These are phyloP conservation scores for Geosmithia flava DNA, from an alignment of 2,329 filamentous ascomycete species.

Conservation along the genomic window DNA sequence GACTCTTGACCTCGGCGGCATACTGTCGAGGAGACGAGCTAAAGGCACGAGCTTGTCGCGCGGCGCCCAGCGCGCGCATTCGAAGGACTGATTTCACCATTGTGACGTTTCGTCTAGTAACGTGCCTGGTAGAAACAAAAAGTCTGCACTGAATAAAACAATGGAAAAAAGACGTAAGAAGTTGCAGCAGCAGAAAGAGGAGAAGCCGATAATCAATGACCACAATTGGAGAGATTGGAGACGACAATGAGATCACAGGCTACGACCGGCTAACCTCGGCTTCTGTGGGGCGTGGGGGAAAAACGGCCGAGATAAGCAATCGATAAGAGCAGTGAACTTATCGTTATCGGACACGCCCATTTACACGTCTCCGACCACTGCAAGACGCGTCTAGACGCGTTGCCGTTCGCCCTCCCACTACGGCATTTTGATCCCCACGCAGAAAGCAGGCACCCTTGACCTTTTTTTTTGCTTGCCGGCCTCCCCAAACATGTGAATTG, in stretches of 20 bases:
- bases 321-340: neutral
- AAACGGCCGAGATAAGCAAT: neutral
- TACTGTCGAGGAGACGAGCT: slow-evolving; percentile 50
- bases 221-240: neutral
- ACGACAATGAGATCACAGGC: slow-evolving; percentile 5
- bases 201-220: slow-evolving; percentile 2
- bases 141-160: no score
- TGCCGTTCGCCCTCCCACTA: neutral
- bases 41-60: slow-evolving; percentile 44
- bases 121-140: no score
- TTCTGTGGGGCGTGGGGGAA: slow-evolving; percentile 7
- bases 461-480: neutral
- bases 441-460: neutral
- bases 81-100: slow-evolving; percentile 28
- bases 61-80: slow-evolving; percentile 19
- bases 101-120: slow-evolving; percentile 5
- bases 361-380: slow-evolving; percentile 2
- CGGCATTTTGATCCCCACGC: slow-evolving; percentile 1
- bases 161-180: neutral
- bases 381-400: slow-evolving; percentile 9
- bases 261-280: slow-evolving; percentile 30
- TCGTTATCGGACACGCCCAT: slow-evolving; percentile 3
- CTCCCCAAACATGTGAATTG: neutral
- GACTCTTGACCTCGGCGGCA: slow-evolving; percentile 65
- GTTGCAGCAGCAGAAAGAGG: neutral